Percentiles rank a stretch among this genome's conserved stretches.
These are phyloP conservation scores for Pichia insulana DNA, from an alignment of 805 yeast species.

Conservation along the genomic window DNA sequence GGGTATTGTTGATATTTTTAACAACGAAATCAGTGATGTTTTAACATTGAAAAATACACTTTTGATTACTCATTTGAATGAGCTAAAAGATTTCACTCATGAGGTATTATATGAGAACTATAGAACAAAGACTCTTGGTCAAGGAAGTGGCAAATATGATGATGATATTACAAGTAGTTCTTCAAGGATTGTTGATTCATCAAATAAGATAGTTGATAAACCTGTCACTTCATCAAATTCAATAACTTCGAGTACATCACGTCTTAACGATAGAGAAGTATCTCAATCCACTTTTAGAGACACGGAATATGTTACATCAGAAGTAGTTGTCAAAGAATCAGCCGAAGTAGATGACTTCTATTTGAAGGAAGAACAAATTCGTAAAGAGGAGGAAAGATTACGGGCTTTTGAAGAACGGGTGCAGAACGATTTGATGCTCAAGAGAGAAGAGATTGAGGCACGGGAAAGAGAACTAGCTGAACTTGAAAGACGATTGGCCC, in stretches of 20 bases:
- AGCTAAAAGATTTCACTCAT: conserved; percentile 81
- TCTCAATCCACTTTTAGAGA: conserved; percentile 7
- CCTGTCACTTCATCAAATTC: not conserved
- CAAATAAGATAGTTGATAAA: no score
- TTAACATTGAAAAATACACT: conserved; percentile 70
- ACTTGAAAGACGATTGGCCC: conserved; percentile 43
- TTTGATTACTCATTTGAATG: conserved; percentile 77
- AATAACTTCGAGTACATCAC: not conserved
- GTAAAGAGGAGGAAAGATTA: conserved; percentile 81
- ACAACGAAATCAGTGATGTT: conserved; percentile 71
- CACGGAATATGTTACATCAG: not conserved
- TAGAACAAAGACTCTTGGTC: conserved; percentile 51
- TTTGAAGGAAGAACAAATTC: conserved; percentile 77
- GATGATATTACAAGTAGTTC: conserved; percentile 3
- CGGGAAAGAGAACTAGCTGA: conserved; percentile 81
- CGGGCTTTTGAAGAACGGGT: conserved; percentile 81
- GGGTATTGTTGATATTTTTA: conserved; percentile 54
- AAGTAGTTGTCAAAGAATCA: not conserved
- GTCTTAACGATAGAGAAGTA: conserved; percentile 1
- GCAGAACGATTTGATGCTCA: conserved; percentile 73
- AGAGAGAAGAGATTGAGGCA: conserved; percentile 73
- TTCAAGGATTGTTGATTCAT: no score
- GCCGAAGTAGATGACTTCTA: conserved; percentile 7
- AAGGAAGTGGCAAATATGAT: conserved; percentile 6
- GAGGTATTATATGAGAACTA: conserved; percentile 81